phyloP scores from a whole-genome alignment of 2,329 filamentous ascomycete genomes.

The Nemania diffusa region DNA sequence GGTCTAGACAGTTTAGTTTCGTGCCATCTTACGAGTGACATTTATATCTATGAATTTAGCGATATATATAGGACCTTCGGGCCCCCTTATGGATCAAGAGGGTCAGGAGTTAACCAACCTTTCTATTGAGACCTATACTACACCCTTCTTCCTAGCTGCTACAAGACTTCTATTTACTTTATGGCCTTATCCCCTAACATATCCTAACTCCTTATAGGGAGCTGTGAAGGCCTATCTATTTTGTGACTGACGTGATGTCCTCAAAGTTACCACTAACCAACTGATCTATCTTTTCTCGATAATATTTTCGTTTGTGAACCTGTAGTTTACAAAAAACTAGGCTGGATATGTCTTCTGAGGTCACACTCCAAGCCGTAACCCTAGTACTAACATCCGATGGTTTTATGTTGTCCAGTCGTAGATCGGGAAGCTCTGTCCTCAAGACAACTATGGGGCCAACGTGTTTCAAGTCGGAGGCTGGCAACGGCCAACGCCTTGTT shows the following conservation, averaged over 20 bases:
- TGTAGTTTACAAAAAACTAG: slow-evolving; percentile 4
- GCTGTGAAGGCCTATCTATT: too few species aligned
- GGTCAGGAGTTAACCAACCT: too few species aligned
- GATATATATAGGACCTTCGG: too few species aligned
- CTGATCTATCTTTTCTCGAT: slow-evolving; percentile 16
- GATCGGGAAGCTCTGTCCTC: slow-evolving; percentile 16
- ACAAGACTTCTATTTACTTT: neutral
- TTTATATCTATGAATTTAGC: too few species aligned
- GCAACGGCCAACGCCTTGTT: slow-evolving; percentile 1
- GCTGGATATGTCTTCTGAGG: neutral
- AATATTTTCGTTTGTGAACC: slow-evolving; percentile 8
- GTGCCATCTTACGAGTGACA: too few species aligned
- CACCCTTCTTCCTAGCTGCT: too few species aligned
- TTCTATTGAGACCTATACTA: too few species aligned
- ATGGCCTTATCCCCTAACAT: neutral
- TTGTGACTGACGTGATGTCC: neutral
- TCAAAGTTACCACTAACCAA: neutral
- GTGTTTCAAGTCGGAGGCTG: slow-evolving; percentile 7
- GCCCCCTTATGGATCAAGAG: too few species aligned
- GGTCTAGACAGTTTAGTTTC: too few species aligned
- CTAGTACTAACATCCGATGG: neutral
- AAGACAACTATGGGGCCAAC: slow-evolving; percentile 15
- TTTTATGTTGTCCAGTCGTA: neutral
- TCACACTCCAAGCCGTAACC: slow-evolving; percentile 12
- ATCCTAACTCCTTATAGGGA: neutral